phyloP scores from a whole-genome alignment of 257 asterid genomes.

The Oldenlandia corymbosa region DNA sequence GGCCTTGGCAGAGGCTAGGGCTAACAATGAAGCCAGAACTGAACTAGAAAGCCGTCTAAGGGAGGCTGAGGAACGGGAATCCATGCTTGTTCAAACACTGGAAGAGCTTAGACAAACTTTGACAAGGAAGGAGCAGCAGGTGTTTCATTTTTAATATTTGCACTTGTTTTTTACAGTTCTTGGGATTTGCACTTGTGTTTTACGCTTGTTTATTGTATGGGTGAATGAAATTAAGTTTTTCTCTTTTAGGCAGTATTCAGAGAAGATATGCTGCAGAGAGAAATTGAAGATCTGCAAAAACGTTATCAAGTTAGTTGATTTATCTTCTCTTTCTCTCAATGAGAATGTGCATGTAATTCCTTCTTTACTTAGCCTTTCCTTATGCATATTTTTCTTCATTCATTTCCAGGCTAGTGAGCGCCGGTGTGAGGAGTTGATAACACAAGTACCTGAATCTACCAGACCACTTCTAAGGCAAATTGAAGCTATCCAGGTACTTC shows the following conservation, averaged over 20 bases:
- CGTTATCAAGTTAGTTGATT: conserved; percentile 66
- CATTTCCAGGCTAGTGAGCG: conserved; percentile 85
- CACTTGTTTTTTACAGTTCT: not conserved
- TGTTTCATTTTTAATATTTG: conserved; percentile 15
- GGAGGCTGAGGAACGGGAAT: conserved; percentile 46
- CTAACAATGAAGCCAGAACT: conserved; percentile 86
- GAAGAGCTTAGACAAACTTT: conserved; percentile 52
- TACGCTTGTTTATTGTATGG: conserved; percentile 8
- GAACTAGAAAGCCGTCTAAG: conserved; percentile 62
- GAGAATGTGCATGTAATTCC: not conserved
- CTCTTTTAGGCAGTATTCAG: conserved; percentile 72
- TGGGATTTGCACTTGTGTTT: not conserved
- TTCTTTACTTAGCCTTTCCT: not conserved
- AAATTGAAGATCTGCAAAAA: conserved; percentile 92
- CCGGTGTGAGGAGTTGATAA: conserved; percentile 92
- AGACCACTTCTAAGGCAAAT: conserved; percentile 98
- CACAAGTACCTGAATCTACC: conserved; percentile 98
- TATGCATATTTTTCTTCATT: conserved; percentile 5
- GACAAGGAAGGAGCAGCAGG: conserved; percentile 83
- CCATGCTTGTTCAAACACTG: conserved; percentile 49
- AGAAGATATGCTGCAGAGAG: conserved; percentile 94
- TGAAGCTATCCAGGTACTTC: conserved; percentile 93
- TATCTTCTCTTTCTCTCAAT: not conserved
- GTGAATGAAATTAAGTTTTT: conserved; percentile 15
- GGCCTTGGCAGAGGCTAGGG: conserved; percentile 90